Evolutionary conservation across 2,329 filamentous ascomycete genomes (phyloP).

Genomic region (Alternaria burnsii): DNA sequence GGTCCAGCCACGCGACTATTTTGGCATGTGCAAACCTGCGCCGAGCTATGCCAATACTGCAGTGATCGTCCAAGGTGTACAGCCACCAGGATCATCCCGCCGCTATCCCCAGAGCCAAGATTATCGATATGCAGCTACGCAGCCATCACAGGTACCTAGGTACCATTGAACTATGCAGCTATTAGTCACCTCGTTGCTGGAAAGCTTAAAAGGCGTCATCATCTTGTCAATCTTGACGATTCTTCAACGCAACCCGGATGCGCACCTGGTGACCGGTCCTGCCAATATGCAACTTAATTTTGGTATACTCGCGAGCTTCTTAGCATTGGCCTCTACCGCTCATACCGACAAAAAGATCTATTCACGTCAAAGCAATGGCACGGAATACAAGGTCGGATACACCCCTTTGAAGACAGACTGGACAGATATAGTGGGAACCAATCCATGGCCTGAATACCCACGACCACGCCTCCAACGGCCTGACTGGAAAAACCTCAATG

Average conservation of each 20-base stretch:
- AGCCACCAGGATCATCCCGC: slow-evolving; percentile 37
- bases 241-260: not conserved
- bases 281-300: slow-evolving; percentile 29
- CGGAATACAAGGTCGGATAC: slow-evolving; percentile 40
- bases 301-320: slow-evolving; percentile 19
- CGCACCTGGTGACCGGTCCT: not conserved
- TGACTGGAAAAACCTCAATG: slow-evolving; percentile 65
- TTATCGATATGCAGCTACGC: slow-evolving; percentile 24
- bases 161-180: slow-evolving; percentile 25
- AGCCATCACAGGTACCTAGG: slow-evolving; percentile 22
- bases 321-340: slow-evolving; percentile 23
- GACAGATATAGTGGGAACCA: slow-evolving; percentile 62
- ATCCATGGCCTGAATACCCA: slow-evolving; percentile 67
- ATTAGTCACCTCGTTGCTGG: slow-evolving; percentile 25
- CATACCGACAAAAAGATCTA: slow-evolving; percentile 12
- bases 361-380: slow-evolving; percentile 39
- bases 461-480: slow-evolving; percentile 65
- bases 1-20: slow-evolving; percentile 15
- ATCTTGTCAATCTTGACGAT: not conserved
- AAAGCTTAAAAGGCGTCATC: slow-evolving; percentile 36
- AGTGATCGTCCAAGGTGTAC: slow-evolving; percentile 36
- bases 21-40: slow-evolving; percentile 3
- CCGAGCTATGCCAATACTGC: slow-evolving; percentile 13
- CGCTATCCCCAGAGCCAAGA: slow-evolving; percentile 34
- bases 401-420: slow-evolving; percentile 55